A percentile compares a stretch with the other conserved stretches of the same genome.
These are phyloP conservation scores for Camelina laxa DNA, from an alignment of 345 rosid genomes.

Conservation along the genomic window DNA sequence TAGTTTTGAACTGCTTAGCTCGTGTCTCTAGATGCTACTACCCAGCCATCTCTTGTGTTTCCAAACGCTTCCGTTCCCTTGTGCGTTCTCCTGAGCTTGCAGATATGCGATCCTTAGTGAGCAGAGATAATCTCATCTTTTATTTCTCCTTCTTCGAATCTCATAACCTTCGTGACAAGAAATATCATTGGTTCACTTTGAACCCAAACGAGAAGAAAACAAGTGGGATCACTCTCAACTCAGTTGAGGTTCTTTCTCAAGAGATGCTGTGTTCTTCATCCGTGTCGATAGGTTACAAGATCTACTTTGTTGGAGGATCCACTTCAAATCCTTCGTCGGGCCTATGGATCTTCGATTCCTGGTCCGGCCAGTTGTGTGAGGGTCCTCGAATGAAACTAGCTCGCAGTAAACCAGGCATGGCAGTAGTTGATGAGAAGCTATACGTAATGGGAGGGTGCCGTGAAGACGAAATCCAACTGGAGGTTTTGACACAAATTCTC, in stretches of 20 bases:
- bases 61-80: constrained; percentile 54
- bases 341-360: constrained; percentile 66
- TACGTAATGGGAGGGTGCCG: constrained; percentile 72
- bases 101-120: constrained; percentile 55
- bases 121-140: constrained; percentile 46
- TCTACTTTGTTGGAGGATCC: constrained; percentile 71
- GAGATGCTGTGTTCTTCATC: constrained; percentile 45
- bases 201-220: constrained; percentile 1
- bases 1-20: constrained; percentile 61
- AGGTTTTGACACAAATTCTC: constrained; percentile 52
- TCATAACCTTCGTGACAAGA: not conserved
- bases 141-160: constrained; percentile 48
- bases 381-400: constrained; percentile 58
- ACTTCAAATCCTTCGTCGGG: constrained; percentile 40
- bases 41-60: constrained; percentile 59
- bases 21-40: constrained; percentile 58
- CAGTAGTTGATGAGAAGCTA: constrained; percentile 52
- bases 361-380: constrained; percentile 53
- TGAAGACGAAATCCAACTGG: constrained; percentile 56
- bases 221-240: constrained; percentile 31
- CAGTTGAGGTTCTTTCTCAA: constrained; percentile 49
- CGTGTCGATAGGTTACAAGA: constrained; percentile 51
- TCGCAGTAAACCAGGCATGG: constrained; percentile 52
- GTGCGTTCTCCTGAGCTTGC: constrained; percentile 59
- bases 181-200: constrained; percentile 15